Evolutionary conservation across 306 rosid species (phyloP), one percentile per base, ranked within the genome.

Genomic region (Inga laurina): DNA sequence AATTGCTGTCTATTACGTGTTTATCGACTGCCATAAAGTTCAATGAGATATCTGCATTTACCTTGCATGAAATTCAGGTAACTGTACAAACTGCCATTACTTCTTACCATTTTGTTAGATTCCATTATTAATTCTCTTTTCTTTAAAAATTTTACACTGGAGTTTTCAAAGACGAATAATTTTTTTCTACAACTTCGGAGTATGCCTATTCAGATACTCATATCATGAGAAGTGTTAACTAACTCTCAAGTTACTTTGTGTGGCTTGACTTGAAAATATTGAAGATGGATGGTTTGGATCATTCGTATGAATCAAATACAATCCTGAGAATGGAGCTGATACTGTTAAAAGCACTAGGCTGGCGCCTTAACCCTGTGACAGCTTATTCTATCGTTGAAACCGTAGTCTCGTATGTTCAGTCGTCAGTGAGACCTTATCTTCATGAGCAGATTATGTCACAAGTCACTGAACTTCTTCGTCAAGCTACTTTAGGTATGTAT

Each of bases 11-110:
- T 21, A n/a, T 90, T 79, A 86, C 92, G 12, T 90, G 92, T 82
- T 85, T 90, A 39, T 90, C 90, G 52, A 52, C 89, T 66, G 93
- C 93, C 83, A 62, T 85, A 75, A 90, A 90, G 78, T 90, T 90
- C 83, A 86, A 62, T 37, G 93, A 88, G 76, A 83, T 80, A 65
- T 76, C 68, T 6, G 35, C 84, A 76, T 86, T 87, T 51, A 76
- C 81, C 65, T 74, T 85, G 35, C 77, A 59, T 56, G 87, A 90
- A 82, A 80, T 90, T 83, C 90, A 78, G 90, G 92, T 90, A 35
- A 77, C 54, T 44, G 13, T 52, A n/a, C 12, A 22, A 11, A 43
- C 13, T 67, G 22, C 7, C 8, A 41, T n/a, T 16, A 19, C 12
- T 5, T 14, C 6, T 45, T 64, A n/a, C 30, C 15, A n/a, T 10